phyloP scores from a whole-genome alignment of 2,329 filamentous ascomycete species.

The Ampelomyces quisqualis region DNA sequence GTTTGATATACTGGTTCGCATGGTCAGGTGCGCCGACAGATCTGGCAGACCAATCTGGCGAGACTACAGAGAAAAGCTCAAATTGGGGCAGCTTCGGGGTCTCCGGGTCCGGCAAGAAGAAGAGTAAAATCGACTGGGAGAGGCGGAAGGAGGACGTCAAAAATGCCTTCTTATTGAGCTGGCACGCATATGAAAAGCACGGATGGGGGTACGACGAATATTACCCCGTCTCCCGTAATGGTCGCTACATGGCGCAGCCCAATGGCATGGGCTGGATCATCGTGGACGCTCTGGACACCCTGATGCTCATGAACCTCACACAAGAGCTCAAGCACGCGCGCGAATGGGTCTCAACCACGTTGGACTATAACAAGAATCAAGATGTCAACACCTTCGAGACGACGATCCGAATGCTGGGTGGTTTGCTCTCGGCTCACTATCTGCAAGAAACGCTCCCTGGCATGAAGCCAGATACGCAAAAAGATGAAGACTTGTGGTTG shows the following conservation, averaged over 20 bases:
- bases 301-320: slow-evolving; percentile 98
- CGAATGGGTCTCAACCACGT: slow-evolving; percentile 78
- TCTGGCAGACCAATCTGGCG: slow-evolving; percentile 41
- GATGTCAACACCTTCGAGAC: slow-evolving; percentile 98
- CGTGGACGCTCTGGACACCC: slow-evolving; percentile 89
- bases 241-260: slow-evolving; percentile 75
- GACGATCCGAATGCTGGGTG: slow-evolving; percentile 95
- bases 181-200: slow-evolving; percentile 88
- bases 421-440: slow-evolving; percentile 89
- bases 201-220: slow-evolving; percentile 94
- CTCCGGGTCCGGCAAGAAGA: slow-evolving; percentile 30
- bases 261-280: slow-evolving; percentile 97
- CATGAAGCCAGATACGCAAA: slow-evolving; percentile 70
- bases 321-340: slow-evolving; percentile 79
- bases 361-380: slow-evolving; percentile 88
- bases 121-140: slow-evolving; percentile 66
- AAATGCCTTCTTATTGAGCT: slow-evolving; percentile 87
- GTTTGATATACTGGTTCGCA: slow-evolving; percentile 69
- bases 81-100: slow-evolving; percentile 35
- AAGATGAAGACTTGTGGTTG: slow-evolving; percentile 87
- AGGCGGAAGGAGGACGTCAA: slow-evolving; percentile 77
- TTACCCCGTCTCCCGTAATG: slow-evolving; percentile 75
- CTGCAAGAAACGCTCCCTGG: slow-evolving; percentile 79
- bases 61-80: slow-evolving; percentile 39
- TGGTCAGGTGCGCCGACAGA: slow-evolving; percentile 37